These are phyloP conservation scores for Drechmeria coniospora DNA, from an alignment of 2,329 filamentous ascomycete genomes.

Conservation along the genomic window DNA sequence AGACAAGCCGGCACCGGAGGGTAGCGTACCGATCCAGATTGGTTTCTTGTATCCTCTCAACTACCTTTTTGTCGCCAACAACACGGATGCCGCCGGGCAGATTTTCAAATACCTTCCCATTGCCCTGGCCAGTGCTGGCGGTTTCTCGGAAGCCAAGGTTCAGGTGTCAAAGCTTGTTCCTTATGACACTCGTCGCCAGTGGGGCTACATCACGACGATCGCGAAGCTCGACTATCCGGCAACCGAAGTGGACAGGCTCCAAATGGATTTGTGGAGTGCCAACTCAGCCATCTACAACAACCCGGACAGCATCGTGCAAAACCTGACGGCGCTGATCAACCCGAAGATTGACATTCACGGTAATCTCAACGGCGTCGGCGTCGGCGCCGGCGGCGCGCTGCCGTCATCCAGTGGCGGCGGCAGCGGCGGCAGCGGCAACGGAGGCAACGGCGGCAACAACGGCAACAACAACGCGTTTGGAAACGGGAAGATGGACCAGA, in stretches of 20 bases:
- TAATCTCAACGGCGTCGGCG: slow-evolving; percentile 21
- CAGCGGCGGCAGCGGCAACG: slow-evolving; percentile 21
- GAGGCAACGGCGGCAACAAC: slow-evolving; percentile 17
- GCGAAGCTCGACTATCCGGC: slow-evolving; percentile 54
- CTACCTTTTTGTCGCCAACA: slow-evolving; percentile 65
- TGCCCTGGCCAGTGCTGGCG: slow-evolving; percentile 50
- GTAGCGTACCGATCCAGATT: slow-evolving; percentile 62
- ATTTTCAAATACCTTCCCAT: slow-evolving; percentile 67
- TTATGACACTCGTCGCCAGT: slow-evolving; percentile 51
- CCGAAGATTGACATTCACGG: slow-evolving; percentile 43
- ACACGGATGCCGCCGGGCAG: slow-evolving; percentile 60
- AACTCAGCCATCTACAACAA: slow-evolving; percentile 64
- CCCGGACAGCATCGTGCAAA: slow-evolving; percentile 45
- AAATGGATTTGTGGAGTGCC: slow-evolving; percentile 54
- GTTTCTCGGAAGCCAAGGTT: slow-evolving; percentile 40
- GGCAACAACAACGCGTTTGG: slow-evolving; percentile 26
- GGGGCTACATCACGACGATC: slow-evolving; percentile 71
- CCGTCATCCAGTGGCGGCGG: slow-evolving; percentile 16
- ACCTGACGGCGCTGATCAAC: slow-evolving; percentile 71
- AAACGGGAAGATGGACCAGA: slow-evolving; percentile 29
- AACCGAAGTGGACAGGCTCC: slow-evolving; percentile 50
- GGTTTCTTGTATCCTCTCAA: slow-evolving; percentile 71
- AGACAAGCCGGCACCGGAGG: slow-evolving; percentile 36
- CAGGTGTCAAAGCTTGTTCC: slow-evolving; percentile 59
- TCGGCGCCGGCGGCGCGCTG: slow-evolving; percentile 10